A percentile compares a stretch with the other conserved stretches of the same genome.
These are phyloP conservation scores for Aspergillus diversus DNA, from an alignment of 495 filamentous ascomycete genomes.

Conservation along the genomic window DNA sequence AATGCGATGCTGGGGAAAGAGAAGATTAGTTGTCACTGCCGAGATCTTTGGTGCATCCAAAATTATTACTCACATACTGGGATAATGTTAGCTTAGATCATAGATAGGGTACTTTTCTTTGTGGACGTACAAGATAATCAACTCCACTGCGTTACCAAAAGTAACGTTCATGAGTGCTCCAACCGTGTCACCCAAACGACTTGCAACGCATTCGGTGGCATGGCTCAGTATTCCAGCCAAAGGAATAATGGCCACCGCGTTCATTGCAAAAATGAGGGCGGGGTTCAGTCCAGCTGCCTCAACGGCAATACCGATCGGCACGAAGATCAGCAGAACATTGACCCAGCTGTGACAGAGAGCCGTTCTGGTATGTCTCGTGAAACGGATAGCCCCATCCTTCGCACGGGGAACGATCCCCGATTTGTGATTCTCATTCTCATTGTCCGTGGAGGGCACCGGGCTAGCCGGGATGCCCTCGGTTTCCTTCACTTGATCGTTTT, in stretches of 20 bases:
- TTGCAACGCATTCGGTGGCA: constrained; percentile 82
- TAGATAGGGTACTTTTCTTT: background rate
- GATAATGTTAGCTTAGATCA: constrained; percentile 7
- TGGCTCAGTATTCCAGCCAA: constrained; percentile 77
- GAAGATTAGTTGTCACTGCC: background rate
- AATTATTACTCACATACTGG: constrained; percentile 25
- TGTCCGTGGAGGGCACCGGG: constrained; percentile 27
- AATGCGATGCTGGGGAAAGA: constrained; percentile 32
- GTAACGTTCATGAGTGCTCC: constrained; percentile 85
- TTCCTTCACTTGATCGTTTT: constrained; percentile 46
- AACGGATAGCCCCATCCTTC: constrained; percentile 40
- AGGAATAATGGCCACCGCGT: constrained; percentile 82
- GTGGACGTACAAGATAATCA: constrained; percentile 73
- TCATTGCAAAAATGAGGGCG: constrained; percentile 72
- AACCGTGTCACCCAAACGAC: constrained; percentile 75
- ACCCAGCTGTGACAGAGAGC: constrained; percentile 65
- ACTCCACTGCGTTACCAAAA: constrained; percentile 87
- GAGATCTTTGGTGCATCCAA: background rate
- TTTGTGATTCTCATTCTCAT: constrained; percentile 28
- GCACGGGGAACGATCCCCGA: constrained; percentile 36
- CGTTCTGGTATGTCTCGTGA: constrained; percentile 42
- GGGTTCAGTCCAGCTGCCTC: constrained; percentile 53
- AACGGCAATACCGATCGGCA: constrained; percentile 75
- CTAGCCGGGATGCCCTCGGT: constrained; percentile 24
- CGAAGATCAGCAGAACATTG: constrained; percentile 78